Evolutionary conservation across 768 basidiomycete genomes (phyloP).

Genomic region (Tulasnella sp.): DNA sequence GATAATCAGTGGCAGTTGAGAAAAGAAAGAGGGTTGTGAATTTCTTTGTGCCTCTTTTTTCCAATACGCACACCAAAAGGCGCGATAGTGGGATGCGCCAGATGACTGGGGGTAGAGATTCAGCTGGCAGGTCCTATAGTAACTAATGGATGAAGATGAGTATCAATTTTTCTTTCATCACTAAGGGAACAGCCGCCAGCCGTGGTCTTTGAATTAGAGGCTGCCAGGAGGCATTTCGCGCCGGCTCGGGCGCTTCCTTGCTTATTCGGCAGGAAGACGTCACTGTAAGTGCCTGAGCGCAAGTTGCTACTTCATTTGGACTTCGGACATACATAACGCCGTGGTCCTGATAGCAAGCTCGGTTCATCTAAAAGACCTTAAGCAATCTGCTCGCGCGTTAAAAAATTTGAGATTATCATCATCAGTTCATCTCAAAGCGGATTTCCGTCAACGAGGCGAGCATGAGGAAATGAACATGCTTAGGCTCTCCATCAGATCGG

Average conservation of each 20-base stretch:
- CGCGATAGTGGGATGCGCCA: too few species aligned
- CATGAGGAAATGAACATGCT: not conserved
- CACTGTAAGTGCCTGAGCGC: not conserved
- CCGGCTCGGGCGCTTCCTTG: not conserved
- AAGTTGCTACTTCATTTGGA: not conserved
- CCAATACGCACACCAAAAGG: too few species aligned
- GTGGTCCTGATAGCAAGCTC: not conserved
- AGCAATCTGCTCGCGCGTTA: too few species aligned
- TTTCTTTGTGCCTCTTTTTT: not conserved
- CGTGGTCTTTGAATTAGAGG: too few species aligned
- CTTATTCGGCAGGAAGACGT: not conserved
- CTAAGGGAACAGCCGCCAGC: not conserved
- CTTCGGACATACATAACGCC: not conserved
- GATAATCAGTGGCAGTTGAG: not conserved
- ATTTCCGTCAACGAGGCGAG: not conserved
- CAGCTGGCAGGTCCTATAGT: too few species aligned
- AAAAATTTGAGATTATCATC: too few species aligned
- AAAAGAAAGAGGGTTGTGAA: not conserved
- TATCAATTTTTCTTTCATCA: not conserved
- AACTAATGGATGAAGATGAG: too few species aligned
- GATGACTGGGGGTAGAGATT: not conserved
- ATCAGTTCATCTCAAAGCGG: too few species aligned
- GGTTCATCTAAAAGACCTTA: too few species aligned
- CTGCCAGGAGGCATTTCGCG: too few species aligned
- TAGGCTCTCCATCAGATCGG: not conserved